Percentiles rank a stretch among this genome's conserved stretches.
phyloP scores from a whole-genome alignment of 768 basidiomycete genomes.

The Tremella fuciformis region DNA sequence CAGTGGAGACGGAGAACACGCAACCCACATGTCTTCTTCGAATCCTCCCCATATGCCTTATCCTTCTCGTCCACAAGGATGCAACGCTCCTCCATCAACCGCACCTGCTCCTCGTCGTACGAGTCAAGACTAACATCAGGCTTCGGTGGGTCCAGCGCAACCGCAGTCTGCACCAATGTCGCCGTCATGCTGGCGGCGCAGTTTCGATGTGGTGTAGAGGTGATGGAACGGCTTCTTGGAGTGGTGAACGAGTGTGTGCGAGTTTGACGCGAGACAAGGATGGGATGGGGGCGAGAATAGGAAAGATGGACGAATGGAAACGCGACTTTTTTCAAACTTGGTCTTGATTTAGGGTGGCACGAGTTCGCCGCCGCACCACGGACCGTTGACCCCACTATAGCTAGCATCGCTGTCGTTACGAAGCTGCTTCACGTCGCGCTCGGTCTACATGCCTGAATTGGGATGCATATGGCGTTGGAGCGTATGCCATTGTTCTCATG shows the following conservation, averaged over 20 bases:
- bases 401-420: too few species aligned
- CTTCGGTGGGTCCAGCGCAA: background rate
- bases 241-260: too few species aligned
- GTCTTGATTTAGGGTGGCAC: constrained; percentile 2
- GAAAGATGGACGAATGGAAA: too few species aligned
- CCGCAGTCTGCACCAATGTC: constrained; percentile 12
- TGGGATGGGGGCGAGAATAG: too few species aligned
- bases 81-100: constrained; percentile 83
- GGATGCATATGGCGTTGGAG: too few species aligned
- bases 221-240: too few species aligned
- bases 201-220: background rate
- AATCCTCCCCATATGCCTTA: constrained; percentile 56
- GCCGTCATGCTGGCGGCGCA: constrained; percentile 11
- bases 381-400: too few species aligned
- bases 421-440: too few species aligned
- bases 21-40: constrained; percentile 91
- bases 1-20: background rate
- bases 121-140: constrained; percentile 63
- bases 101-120: constrained; percentile 90
- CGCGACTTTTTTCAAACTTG: too few species aligned
- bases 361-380: background rate
- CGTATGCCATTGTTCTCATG: too few species aligned
- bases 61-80: constrained; percentile 50
- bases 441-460: too few species aligned
- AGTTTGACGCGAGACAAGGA: too few species aligned